Evolutionary conservation across 768 basidiomycete species (phyloP).

Genomic region (Chiua virens): DNA sequence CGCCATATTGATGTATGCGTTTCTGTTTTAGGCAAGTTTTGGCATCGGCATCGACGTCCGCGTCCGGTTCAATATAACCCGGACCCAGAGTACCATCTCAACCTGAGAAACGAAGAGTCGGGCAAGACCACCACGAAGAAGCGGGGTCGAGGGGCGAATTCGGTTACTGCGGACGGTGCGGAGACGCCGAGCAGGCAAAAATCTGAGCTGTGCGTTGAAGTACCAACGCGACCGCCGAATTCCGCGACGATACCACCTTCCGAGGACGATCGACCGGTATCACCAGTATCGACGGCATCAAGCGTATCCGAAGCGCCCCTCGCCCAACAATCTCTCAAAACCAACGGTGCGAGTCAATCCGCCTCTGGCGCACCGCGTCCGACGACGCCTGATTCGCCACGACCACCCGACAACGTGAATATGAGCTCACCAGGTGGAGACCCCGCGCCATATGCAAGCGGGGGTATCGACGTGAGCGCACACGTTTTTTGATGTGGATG

Average conservation of each 20-base stretch:
- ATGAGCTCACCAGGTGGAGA: conserved; percentile 23
- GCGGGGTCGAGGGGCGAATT: conserved; percentile 36
- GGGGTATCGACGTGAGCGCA: conserved; percentile 26
- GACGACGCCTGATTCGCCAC: conserved; percentile 28
- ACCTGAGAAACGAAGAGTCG: conserved; percentile 56
- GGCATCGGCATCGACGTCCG: conserved; percentile 82
- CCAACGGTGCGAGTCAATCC: conserved; percentile 47
- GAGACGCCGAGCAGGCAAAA: conserved; percentile 53
- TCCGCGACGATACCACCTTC: conserved; percentile 30
- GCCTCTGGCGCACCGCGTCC: conserved; percentile 18
- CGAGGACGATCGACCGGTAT: conserved; percentile 56
- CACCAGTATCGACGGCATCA: conserved; percentile 72
- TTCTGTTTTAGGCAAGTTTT: conserved; percentile 70
- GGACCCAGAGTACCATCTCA: conserved; percentile 68
- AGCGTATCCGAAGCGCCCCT: conserved; percentile 74
- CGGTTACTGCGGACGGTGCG: conserved; percentile 37
- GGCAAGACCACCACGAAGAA: conserved; percentile 54
- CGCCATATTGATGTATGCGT: conserved; percentile 1
- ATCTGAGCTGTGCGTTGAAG: conserved; percentile 38
- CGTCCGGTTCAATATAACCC: conserved; percentile 80
- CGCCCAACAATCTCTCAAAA: conserved; percentile 58
- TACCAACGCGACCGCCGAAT: conserved; percentile 31
- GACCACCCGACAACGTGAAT: conserved; percentile 3
- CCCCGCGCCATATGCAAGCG: conserved; percentile 8
- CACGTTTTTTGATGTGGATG: conserved; percentile 20